Evolutionary conservation across 177 flowering plant genomes (phyloP), one percentile per base, ranked within the genome.

Genomic region (Vitis hybrid): DNA sequence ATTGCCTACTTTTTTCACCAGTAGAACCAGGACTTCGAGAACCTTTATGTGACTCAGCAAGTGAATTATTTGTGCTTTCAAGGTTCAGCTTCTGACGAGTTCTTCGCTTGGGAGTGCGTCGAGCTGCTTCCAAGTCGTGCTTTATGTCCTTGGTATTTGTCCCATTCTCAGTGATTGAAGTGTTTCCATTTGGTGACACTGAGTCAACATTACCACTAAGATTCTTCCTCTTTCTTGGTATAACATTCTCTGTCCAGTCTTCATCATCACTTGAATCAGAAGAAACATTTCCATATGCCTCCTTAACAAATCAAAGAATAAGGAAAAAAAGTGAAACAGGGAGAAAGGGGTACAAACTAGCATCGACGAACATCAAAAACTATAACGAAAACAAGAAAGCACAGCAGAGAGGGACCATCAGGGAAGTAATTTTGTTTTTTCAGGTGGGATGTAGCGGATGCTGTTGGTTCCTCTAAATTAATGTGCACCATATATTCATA

Each of bases 11-110:
- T 51, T 58, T 66, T 59, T 48, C 62, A 58, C 73, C 71, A 57
- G 58, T 63, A 57, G 81, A 70, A 66, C 70, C 60, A 69, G 81
- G 56, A 32, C 45, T 72, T 6, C 70, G 45, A 63, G 78, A 52
- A 62, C 66, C 68, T 64, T 67, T 72, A 30, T 19, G 72, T 58
- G 76, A 40, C 72, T 67, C 66, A 34, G 57, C 49, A 4, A 71
- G 67, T 49, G 81, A 75, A 62, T 14, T 26, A 57, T 65, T 67
- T 57, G 73, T 67, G 72, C 60, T 72, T 68, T 68, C 65, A 67
- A 55, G 17, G n/a, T 74, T 67, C 49, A 72, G 68, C 68, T 78
- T 79, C 73, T 70, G 79, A 17, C 63, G 15, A 34, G 77, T 58
- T 67, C 59, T 73, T 62, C 67, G 79, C 59, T 67, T 68, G 64